Conservation (phyloP, 2,329 filamentous ascomycete genomes). For the Raffaelea deltoideospora region DNA sequence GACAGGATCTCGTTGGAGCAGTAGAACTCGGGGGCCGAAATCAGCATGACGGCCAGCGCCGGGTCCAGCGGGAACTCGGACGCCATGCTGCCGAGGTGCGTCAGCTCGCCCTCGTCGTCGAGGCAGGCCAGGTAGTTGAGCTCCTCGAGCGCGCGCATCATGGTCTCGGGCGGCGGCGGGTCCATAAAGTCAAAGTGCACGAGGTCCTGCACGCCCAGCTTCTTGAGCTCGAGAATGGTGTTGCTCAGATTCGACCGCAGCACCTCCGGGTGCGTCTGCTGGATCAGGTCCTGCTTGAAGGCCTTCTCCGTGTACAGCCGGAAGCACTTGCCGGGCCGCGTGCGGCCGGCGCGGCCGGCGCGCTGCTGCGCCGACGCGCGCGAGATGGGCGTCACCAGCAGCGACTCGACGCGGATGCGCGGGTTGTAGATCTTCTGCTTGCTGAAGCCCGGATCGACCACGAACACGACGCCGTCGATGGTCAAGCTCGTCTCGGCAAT, state of each 20-base stretch:
- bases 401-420: constrained; percentile 85
- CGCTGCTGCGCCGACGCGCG: constrained; percentile 95
- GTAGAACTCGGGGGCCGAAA: constrained; percentile 93
- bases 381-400: constrained; percentile 94
- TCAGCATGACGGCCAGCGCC: constrained; percentile 90
- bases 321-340: constrained; percentile 95
- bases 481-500: constrained; percentile 96
- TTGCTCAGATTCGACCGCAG: constrained; percentile 87
- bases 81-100: constrained; percentile 67
- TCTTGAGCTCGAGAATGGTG: constrained; percentile 92
- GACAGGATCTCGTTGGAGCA: constrained; percentile 98
- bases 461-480: constrained; percentile 97
- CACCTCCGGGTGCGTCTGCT: constrained; percentile 94
- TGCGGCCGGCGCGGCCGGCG: constrained; percentile 98
- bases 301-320: constrained; percentile 87
- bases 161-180: constrained; percentile 88
- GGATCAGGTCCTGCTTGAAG: constrained; percentile 95
- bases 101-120: constrained; percentile 91
- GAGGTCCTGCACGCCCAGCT: constrained; percentile 85
- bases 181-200: constrained; percentile 99
- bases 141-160: constrained; percentile 95
- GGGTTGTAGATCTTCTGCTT: constrained; percentile 99
- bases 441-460: constrained; percentile 97
- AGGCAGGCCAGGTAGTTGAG: constrained; percentile 94
- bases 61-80: constrained; percentile 95